Evolutionary conservation across 768 basidiomycete species (phyloP).

Genomic region (Hygrocybe punicea): DNA sequence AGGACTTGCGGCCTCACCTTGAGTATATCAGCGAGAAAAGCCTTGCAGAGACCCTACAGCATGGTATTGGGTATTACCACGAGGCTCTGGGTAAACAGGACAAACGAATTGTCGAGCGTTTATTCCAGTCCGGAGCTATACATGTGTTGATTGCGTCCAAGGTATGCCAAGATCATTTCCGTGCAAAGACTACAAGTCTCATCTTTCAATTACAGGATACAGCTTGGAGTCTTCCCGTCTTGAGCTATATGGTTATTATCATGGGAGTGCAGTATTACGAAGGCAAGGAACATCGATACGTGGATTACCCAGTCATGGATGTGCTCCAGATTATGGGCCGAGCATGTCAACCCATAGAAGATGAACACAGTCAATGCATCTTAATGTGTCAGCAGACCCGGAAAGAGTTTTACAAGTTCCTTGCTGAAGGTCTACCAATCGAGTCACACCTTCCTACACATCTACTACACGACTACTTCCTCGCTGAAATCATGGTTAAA

Average conservation of each 20-base stretch:
- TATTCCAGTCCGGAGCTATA: constrained; percentile 93
- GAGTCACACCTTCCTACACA: constrained; percentile 91
- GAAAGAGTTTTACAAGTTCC: constrained; percentile 98
- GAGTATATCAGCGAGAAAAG: constrained; percentile 76
- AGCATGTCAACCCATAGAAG: constrained; percentile 85
- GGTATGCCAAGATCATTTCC: constrained; percentile 38
- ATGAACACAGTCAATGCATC: constrained; percentile 88
- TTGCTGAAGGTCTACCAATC: constrained; percentile 95
- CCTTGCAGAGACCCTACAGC: constrained; percentile 75
- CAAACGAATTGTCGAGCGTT: constrained; percentile 30
- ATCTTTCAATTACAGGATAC: constrained; percentile 59
- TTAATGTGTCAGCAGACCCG: constrained; percentile 97
- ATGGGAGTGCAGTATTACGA: constrained; percentile 99
- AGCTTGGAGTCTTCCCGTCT: constrained; percentile 91
- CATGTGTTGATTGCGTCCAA: constrained; percentile 86
- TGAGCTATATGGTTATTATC: constrained; percentile 98
- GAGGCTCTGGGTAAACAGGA: constrained; percentile 90
- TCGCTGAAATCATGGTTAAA: constrained; percentile 96
- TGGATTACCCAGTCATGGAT: constrained; percentile 98
- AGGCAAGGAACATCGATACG: constrained; percentile 95
- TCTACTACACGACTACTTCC: constrained; percentile 92
- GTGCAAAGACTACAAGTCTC: background rate
- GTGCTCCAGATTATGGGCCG: constrained; percentile 99
- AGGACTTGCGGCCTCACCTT: constrained; percentile 84
- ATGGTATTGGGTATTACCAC: constrained; percentile 94